Evolutionary conservation across 306 rosid species (phyloP), one percentile per base, ranked within the genome.

Genomic region (Canavalia gladiata): DNA sequence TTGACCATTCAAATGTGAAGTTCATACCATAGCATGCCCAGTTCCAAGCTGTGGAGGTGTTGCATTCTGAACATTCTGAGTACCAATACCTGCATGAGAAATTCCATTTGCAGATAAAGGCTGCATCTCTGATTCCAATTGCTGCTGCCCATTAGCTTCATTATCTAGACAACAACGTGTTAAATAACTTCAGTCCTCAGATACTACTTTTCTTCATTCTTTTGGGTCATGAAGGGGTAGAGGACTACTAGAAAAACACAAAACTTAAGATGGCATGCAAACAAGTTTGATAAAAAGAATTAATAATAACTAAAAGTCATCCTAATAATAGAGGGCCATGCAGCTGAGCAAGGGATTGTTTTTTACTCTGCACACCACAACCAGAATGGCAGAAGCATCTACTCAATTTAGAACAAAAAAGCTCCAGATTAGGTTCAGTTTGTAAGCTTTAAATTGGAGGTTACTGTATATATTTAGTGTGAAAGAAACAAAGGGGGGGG

Each of bases 21-120:
- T 87, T 80, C 82, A 63, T 86, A 94, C 98, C 98, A 94, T 57
- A 75, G 98, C 77, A 77, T 83, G 92, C 46, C 87, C 97, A 56
- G 94, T 77, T 83, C 98, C 98, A 83, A 88, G 82, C 77, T 88
- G 97, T 0, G 94, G 80, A 87, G 94, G 90, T 54, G 86, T 50
- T 82, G 79, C 84, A 88, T 92, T 91, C 83, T 72, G 98, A 82
- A 84, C 87, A 82, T 77, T 83, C 81, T 87, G 89, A 52, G 86
- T 54, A 78, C 84, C 83, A 39, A 83, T 77, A 57, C 82, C 87
- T 45, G 90, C 77, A 68, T 87, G 87, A 79, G 92, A 85, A 85
- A 92, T 59, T 84, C 88, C 94, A 70, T 90, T 80, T 75, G 77
- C 79, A 64, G 93, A 82, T 78, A 92, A 81, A 47, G 93, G 83